phyloP scores from a whole-genome alignment of 306 rosid genomes.

The Sicyos baderoa region DNA sequence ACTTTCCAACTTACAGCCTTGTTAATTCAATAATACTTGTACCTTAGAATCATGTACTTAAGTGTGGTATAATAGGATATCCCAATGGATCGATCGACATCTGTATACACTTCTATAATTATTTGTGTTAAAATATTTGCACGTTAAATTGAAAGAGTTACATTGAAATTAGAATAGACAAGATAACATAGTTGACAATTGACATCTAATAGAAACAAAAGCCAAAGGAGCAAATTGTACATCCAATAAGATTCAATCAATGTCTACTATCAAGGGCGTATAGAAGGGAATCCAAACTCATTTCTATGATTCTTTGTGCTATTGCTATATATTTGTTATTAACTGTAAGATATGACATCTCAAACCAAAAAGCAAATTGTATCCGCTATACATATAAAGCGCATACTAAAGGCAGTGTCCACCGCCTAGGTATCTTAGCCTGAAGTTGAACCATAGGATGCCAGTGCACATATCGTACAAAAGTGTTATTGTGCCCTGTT shows the following conservation, averaged over 20 bases:
- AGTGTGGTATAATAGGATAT: neutral
- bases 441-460: neutral
- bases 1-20: neutral
- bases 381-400: no score
- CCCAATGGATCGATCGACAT: neutral
- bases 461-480: conserved; percentile 2
- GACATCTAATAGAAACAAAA: no score
- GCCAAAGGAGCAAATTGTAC: neutral
- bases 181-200: neutral
- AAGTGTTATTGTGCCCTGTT: conserved; percentile 14
- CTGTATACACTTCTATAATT: neutral
- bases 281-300: neutral
- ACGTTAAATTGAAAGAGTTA: neutral
- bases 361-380: no score
- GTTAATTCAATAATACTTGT: neutral
- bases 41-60: neutral
- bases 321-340: no score
- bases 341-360: no score
- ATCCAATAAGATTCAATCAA: neutral
- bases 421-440: neutral
- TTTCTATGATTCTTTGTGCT: no score
- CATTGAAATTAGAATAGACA: neutral
- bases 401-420: neutral
- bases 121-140: neutral
- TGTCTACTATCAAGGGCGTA: neutral